Evolutionary conservation across 129 eudicot genomes (phyloP).

Genomic region (Lactuca saligna): DNA sequence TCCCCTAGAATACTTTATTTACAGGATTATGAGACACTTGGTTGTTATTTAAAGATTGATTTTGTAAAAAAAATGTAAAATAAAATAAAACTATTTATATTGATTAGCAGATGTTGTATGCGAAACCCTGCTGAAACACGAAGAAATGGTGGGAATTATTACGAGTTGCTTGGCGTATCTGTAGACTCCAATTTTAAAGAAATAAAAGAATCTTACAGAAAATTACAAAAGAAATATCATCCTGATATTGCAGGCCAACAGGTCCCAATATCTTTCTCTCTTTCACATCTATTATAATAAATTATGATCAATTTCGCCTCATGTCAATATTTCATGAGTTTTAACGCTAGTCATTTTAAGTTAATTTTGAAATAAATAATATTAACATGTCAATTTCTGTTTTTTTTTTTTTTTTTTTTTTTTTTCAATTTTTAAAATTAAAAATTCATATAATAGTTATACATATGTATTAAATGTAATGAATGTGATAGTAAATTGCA

Average conservation of each 20-base stretch:
- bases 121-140: slow-evolving; percentile 15
- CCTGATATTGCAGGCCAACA: slow-evolving; percentile 76
- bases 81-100: too few relatives aligned
- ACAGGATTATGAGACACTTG: neutral
- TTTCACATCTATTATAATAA: neutral
- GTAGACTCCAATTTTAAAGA: slow-evolving; percentile 40
- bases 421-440: too few relatives aligned
- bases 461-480: too few relatives aligned
- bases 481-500: too few relatives aligned
- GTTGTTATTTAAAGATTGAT: too few relatives aligned
- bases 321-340: too few relatives aligned
- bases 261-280: slow-evolving; percentile 31
- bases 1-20: neutral
- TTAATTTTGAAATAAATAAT: too few relatives aligned
- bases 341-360: too few relatives aligned
- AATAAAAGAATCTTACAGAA: slow-evolving; percentile 68
- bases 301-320: too few relatives aligned
- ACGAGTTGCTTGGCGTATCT: slow-evolving; percentile 64
- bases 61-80: neutral
- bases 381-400: too few relatives aligned
- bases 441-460: too few relatives aligned
- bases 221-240: slow-evolving; percentile 65
- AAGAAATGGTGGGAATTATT: slow-evolving; percentile 37
- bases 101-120: slow-evolving; percentile 35
- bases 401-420: too few relatives aligned